Evolutionary conservation across 768 basidiomycete species (phyloP), one percentile per base, ranked within the genome.

Genomic region (Rhizopogon salebrosus): DNA sequence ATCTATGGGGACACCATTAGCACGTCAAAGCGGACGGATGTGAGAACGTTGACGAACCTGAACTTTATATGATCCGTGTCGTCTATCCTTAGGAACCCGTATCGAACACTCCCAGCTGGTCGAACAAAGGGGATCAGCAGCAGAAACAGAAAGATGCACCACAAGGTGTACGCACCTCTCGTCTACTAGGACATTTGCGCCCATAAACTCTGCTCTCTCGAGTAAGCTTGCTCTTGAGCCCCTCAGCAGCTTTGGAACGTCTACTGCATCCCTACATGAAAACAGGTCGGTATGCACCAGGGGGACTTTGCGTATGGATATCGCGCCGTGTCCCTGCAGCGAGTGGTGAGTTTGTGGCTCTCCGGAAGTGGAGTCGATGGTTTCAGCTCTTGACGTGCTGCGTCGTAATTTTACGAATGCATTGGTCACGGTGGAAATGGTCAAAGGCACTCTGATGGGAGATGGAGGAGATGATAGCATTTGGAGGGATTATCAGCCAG

Each of bases 61-160:
- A 20, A 88, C 83, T 65, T 76, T 80, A 72, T 79, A 89, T 18
- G 73, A 71, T 18, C 78, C 77, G 43, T 75, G 75, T 1, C 69
- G 70, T 18, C 68, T 63, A 26, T 73, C 66, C 65, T 82, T 84
- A 0, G 79, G 80, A 38, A 77, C 67, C 49, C 71, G 76, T 48
- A 89, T 83, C 3, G 71, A 78, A 63, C 80, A 85, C 34, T 70
- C 74, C 87, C 87, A 89, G 46, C 87, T 89, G 51, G 36, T 22
- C 14, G 22, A 23, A 9, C 14, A 20, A 23, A 9, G 41, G 26
- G 26, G 14, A 43, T 57, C 7, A 40, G n/a, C 49, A 42, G 14
- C 48, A 37, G 24, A 35, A 54, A 54, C 31, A n/a, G n/a, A n/a
- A 34, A 45, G 35, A 48, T 29, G 41, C 27, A 31, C 1, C 9